Conservation (phyloP, 202 grass and related monocot genomes). For the Panicum virgatum region DNA sequence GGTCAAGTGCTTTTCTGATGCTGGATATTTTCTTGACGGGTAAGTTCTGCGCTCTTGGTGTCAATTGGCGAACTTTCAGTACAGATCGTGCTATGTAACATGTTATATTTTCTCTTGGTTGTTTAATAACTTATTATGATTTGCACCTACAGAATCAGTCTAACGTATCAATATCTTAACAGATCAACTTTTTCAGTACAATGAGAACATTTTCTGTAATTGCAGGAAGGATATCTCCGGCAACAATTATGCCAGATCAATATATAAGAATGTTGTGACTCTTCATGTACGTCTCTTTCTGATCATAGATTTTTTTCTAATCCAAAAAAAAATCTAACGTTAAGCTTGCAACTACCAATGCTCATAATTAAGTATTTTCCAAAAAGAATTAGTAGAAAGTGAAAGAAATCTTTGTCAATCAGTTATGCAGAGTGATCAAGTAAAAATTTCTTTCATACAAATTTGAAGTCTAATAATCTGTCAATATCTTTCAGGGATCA, state of each 20-base stretch:
- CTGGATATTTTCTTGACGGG: slow-evolving; percentile 88
- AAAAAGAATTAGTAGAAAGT: background rate
- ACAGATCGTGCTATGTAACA: background rate
- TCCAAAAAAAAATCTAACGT: background rate
- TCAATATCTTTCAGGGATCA: slow-evolving; percentile 61
- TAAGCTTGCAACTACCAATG: background rate
- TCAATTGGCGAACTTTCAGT: background rate
- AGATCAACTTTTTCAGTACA: background rate
- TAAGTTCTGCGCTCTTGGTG: slow-evolving; percentile 29
- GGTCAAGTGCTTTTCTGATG: slow-evolving; percentile 94
- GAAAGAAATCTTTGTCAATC: background rate
- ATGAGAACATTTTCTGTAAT: slow-evolving; percentile 23
- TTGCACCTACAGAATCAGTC: background rate
- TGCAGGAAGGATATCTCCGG: slow-evolving; percentile 87
- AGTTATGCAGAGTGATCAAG: background rate
- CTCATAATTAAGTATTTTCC: background rate
- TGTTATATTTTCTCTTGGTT: slow-evolving; percentile 16
- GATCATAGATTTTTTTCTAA: background rate
- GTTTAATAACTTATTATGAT: background rate
- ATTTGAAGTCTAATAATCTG: background rate
- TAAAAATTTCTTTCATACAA: background rate
- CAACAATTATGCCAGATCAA: slow-evolving; percentile 55
- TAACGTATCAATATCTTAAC: background rate
- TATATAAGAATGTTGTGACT: slow-evolving; percentile 55
- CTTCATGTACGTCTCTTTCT: slow-evolving; percentile 63